These are phyloP conservation scores for Eucalyptus rudis DNA, from an alignment of 345 rosid species.

Conservation along the genomic window DNA sequence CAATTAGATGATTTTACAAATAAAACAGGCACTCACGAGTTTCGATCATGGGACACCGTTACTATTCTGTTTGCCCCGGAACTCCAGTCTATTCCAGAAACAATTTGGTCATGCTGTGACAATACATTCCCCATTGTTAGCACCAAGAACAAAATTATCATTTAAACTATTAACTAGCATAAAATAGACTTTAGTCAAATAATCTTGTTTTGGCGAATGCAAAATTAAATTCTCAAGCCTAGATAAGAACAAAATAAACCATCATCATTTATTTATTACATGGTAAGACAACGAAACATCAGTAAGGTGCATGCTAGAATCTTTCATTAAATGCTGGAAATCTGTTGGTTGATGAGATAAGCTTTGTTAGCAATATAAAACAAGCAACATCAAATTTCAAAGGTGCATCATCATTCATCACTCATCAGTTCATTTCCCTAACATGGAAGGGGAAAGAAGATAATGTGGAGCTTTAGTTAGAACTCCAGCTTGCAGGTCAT, in stretches of 20 bases:
- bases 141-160: neutral
- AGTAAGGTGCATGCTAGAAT: neutral
- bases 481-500: neutral
- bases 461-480: neutral
- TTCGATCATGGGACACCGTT: slow-evolving; percentile 88
- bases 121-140: neutral
- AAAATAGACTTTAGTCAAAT: neutral
- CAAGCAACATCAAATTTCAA: neutral
- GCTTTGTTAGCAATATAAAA: neutral
- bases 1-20: neutral
- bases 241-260: neutral
- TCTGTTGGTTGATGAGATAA: neutral
- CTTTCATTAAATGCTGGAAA: neutral
- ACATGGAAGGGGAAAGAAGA: neutral
- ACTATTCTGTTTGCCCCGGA: slow-evolving; percentile 70
- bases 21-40: slow-evolving; percentile 62
- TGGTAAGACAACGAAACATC: neutral
- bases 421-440: neutral
- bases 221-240: neutral
- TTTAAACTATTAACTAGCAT: neutral
- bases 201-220: neutral
- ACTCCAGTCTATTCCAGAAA: slow-evolving; percentile 98
- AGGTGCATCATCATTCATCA: neutral
- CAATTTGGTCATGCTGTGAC: slow-evolving; percentile 93
- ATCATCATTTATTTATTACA: neutral